A percentile compares a stretch with the other conserved stretches of the same genome.
Evolutionary conservation across 805 yeast genomes (phyloP).

Genomic region (Candida nanaspora): DNA sequence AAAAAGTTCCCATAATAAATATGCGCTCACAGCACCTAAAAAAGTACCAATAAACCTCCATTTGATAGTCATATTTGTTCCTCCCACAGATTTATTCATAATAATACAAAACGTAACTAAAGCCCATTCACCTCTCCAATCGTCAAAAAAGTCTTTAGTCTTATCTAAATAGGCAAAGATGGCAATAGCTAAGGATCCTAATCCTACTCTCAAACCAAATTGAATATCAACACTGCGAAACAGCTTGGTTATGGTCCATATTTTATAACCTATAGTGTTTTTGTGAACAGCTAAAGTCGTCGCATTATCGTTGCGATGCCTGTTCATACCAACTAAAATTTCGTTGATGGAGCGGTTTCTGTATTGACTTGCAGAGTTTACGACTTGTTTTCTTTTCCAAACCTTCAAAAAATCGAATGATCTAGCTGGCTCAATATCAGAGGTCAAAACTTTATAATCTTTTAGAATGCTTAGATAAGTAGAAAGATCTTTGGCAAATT

Average conservation of each 20-base stretch:
- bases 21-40: conserved; percentile 61
- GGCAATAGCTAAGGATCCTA: conserved; percentile 65
- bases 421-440: conserved; percentile 9
- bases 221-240: conserved; percentile 63
- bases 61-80: conserved; percentile 71
- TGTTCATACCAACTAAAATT: conserved; percentile 18
- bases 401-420: conserved; percentile 48
- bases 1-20: conserved; percentile 47
- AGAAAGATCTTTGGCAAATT: conserved; percentile 52
- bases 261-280: conserved; percentile 16
- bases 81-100: conserved; percentile 82
- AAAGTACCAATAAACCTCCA: conserved; percentile 73
- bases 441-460: conserved; percentile 23
- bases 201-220: conserved; percentile 72
- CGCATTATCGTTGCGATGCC: conserved; percentile 2
- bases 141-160: conserved; percentile 46
- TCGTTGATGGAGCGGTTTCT: conserved; percentile 24
- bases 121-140: conserved; percentile 82
- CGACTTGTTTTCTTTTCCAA: conserved; percentile 29
- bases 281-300: not conserved
- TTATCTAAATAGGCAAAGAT: conserved; percentile 57
- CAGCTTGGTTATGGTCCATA: conserved; percentile 45
- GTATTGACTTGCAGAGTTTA: not conserved
- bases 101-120: conserved; percentile 74
- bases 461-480: conserved; percentile 38